phyloP scores from a whole-genome alignment of 495 filamentous ascomycete species.

The Xylaria longipes region DNA sequence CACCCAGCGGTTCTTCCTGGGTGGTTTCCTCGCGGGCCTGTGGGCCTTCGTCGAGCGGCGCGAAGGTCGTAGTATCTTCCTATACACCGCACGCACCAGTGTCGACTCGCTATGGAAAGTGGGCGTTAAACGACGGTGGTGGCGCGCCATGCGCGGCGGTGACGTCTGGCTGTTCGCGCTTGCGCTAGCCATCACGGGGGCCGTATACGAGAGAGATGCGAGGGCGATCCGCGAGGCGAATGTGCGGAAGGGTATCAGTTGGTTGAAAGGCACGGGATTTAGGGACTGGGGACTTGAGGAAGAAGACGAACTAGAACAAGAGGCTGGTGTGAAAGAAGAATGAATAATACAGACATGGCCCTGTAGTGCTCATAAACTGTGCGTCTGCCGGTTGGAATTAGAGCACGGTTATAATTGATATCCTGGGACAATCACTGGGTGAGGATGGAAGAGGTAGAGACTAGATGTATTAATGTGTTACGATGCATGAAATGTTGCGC shows the following conservation, averaged over 20 bases:
- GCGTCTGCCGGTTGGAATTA: neutral
- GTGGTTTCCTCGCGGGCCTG: slow-evolving; percentile 81
- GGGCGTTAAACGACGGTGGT: slow-evolving; percentile 81
- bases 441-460: neutral
- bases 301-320: slow-evolving; percentile 42
- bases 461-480: slow-evolving; percentile 16
- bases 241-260: slow-evolving; percentile 75
- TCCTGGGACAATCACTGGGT: slow-evolving; percentile 4
- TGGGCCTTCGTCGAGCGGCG: slow-evolving; percentile 77
- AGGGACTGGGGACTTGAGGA: slow-evolving; percentile 54
- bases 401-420: slow-evolving; percentile 8
- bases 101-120: slow-evolving; percentile 90
- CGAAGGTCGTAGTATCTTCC: slow-evolving; percentile 66
- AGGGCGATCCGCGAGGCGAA: slow-evolving; percentile 68
- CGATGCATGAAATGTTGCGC: slow-evolving; percentile 5
- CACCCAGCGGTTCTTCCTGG: slow-evolving; percentile 84
- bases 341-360: neutral
- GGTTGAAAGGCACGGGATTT: slow-evolving; percentile 68
- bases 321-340: slow-evolving; percentile 27
- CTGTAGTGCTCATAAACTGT: neutral
- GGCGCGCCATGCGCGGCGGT: slow-evolving; percentile 78
- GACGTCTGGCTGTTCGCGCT: slow-evolving; percentile 83
- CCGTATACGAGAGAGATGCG: slow-evolving; percentile 76
- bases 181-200: slow-evolving; percentile 77
- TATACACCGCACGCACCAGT: slow-evolving; percentile 75